These are phyloP conservation scores for Pyricularia sp. DNA, from an alignment of 2,329 filamentous ascomycete species.

Conservation along the genomic window DNA sequence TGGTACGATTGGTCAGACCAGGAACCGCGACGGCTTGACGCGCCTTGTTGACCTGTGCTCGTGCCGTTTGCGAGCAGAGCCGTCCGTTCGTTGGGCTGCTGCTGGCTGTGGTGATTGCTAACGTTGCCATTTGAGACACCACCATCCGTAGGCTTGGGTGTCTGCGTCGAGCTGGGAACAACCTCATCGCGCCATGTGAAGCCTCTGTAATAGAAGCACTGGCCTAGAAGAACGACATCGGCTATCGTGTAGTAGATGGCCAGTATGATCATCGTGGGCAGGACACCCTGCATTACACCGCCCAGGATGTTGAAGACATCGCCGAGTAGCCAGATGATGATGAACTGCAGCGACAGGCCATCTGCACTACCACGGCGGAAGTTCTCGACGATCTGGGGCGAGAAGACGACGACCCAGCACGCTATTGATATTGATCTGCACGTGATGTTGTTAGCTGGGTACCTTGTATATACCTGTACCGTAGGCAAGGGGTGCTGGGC, in stretches of 20 bases:
- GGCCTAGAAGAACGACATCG: conserved; percentile 59
- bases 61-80: conserved; percentile 29
- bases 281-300: conserved; percentile 47
- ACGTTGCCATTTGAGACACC: conserved; percentile 6
- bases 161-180: conserved; percentile 16
- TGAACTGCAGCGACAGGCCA: conserved; percentile 51
- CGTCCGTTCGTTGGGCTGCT: conserved; percentile 36
- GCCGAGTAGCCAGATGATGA: conserved; percentile 84
- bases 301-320: conserved; percentile 40
- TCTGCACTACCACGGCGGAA: conserved; percentile 16
- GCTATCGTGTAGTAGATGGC: conserved; percentile 17
- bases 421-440: conserved; percentile 76
- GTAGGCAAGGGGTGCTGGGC: too few relatives aligned
- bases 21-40: conserved; percentile 37
- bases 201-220: conserved; percentile 94
- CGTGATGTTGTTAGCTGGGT: conserved; percentile 7
- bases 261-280: conserved; percentile 68
- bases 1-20: conserved; percentile 51
- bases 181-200: conserved; percentile 58
- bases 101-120: conserved; percentile 16
- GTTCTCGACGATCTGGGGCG: conserved; percentile 66
- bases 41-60: conserved; percentile 3
- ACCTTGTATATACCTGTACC: conserved; percentile 5
- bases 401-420: conserved; percentile 97
- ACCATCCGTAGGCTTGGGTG: conserved; percentile 23